Evolutionary conservation across 177 flowering plant genomes (phyloP), one percentile per base, ranked within the genome.

Genomic region (Vitis hybrid): DNA sequence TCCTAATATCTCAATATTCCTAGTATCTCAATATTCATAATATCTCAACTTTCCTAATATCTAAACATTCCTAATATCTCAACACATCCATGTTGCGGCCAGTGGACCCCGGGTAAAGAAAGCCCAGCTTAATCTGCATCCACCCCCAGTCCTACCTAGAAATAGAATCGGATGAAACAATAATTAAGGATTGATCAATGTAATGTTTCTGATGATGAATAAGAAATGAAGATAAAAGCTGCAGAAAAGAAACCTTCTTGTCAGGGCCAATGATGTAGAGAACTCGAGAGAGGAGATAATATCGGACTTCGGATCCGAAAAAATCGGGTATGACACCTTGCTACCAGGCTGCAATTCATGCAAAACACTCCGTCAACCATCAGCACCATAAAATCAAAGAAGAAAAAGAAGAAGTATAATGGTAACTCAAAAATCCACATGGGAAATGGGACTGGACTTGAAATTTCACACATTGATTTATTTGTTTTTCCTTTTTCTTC

Each of bases 231-330:
- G 13, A 2, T n/a, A n/a, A 26, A 11, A 29, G 16, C 4, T 6
- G 20, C 20, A 20, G 20, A 20, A 20, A 20, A 20, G 20, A 20
- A 20, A 88, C 86, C 89, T 74, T 84, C 78, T 84, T 87, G 69
- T 88, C 90, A 1, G 96, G 89, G 19, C 93, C 97, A 3, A 92
- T 88, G 9, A 94, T 82, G 66, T 92, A 92, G 2, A 90, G 82
- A 13, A 94, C 96, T 3, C 98, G 85, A 39, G 94, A 92, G 1
- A 97, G 97, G 26, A 84, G 53, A 92, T 86, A 69, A 89, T 71
- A 73, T 87, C 86, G 49, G 90, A 57, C 9, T 78, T 79, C 1
- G 93, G 89, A 55, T 94, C 97, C 1, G 94, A 90, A 2, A 83
- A 67, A 26, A 89, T 86, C 57, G 90, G 93, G 73, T 80, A 88